Percentiles rank a stretch among this genome's conserved stretches.
Conservation (phyloP, 192 early-diverging fungal species). For the Coemansia sp. region DNA sequence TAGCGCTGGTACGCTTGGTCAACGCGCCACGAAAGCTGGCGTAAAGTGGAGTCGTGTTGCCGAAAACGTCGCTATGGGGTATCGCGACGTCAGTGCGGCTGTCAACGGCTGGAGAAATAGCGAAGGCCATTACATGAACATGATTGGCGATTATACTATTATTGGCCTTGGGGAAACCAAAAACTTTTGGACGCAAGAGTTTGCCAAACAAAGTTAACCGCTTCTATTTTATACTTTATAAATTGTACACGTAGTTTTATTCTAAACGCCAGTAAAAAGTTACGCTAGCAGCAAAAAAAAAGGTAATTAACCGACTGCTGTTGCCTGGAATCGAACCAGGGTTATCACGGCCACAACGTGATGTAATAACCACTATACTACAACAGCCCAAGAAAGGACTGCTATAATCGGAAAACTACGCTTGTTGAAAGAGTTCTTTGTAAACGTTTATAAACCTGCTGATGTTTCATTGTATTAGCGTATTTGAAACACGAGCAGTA, state of each 20-base stretch:
- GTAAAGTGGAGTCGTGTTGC: constrained; percentile 15
- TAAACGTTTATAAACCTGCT: too few relatives aligned
- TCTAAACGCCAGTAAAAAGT: not conserved
- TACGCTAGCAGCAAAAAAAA: not conserved
- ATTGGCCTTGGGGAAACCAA: constrained; percentile 25
- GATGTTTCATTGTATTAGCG: too few relatives aligned
- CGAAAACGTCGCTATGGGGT: constrained; percentile 35
- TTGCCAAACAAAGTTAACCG: constrained; percentile 8
- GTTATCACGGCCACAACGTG: constrained; percentile 51
- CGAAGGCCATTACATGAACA: constrained; percentile 29
- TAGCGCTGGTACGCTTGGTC: not conserved
- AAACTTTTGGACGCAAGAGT: constrained; percentile 39
- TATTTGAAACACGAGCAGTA: too few relatives aligned
- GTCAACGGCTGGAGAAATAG: constrained; percentile 33
- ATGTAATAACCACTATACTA: constrained; percentile 49
- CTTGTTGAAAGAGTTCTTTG: too few relatives aligned
- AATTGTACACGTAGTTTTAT: not conserved
- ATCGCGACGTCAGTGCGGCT: constrained; percentile 4
- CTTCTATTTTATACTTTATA: not conserved
- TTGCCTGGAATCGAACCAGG: constrained; percentile 52
- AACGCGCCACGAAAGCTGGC: constrained; percentile 3
- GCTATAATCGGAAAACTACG: not conserved
- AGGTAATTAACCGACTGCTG: constrained; percentile 17
- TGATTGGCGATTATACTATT: constrained; percentile 25
- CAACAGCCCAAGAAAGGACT: constrained; percentile 11